phyloP scores from a whole-genome alignment of 805 yeast species.

The Kuraishia ogatae region DNA sequence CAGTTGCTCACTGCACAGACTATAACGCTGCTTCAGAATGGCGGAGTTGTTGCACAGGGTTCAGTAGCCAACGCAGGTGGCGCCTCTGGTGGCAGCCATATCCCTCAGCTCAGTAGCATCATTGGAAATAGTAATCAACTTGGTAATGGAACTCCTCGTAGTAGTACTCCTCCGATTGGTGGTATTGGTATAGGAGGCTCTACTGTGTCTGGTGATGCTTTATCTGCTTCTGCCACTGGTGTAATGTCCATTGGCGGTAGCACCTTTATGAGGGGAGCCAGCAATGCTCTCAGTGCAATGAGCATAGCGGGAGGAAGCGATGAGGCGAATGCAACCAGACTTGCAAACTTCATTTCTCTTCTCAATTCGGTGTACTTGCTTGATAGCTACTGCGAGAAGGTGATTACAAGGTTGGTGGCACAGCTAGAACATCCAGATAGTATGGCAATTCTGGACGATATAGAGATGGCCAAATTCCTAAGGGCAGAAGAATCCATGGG shows the following conservation, averaged over 20 bases:
- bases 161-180: conserved; percentile 8
- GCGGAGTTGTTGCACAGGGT: neutral
- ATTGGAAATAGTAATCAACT: conserved; percentile 10
- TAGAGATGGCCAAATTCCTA: conserved; percentile 15
- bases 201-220: conserved; percentile 9
- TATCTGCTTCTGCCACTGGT: conserved; percentile 11
- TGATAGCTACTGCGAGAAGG: conserved; percentile 32
- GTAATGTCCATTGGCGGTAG: conserved; percentile 13
- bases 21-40: conserved; percentile 10
- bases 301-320: conserved; percentile 22
- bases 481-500: conserved; percentile 13
- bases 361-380: conserved; percentile 61
- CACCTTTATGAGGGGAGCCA: conserved; percentile 34
- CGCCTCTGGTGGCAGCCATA: neutral
- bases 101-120: neutral
- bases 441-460: conserved; percentile 22
- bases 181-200: conserved; percentile 11
- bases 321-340: conserved; percentile 35
- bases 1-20: conserved; percentile 16
- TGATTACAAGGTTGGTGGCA: conserved; percentile 6
- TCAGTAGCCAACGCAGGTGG: neutral
- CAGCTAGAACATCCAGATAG: conserved; percentile 11
- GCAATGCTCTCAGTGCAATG: conserved; percentile 23
- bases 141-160: conserved; percentile 16
- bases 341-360: conserved; percentile 55